Evolutionary conservation across 495 filamentous ascomycete genomes (phyloP).

Genomic region (Trichoderma gamsii): DNA sequence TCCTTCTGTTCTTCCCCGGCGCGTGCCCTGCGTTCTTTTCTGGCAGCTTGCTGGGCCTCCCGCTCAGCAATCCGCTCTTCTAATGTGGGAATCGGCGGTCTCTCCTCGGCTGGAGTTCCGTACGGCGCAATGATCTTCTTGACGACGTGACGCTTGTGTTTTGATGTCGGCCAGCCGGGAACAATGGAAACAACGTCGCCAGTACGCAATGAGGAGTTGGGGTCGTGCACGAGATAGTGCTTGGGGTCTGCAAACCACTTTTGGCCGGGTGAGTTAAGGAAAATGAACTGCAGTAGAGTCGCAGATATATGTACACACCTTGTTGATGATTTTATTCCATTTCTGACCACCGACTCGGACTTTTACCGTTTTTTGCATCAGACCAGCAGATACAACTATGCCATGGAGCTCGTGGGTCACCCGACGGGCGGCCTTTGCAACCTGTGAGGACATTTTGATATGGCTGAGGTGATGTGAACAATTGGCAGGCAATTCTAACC

Average conservation of each 20-base stretch:
- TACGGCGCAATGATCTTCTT: conserved; percentile 71
- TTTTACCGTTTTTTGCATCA: conserved; percentile 66
- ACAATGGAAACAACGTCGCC: conserved; percentile 79
- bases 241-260: conserved; percentile 45
- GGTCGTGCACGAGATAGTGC: conserved; percentile 66
- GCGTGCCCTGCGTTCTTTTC: conserved; percentile 42
- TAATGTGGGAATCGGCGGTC: conserved; percentile 58
- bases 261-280: conserved; percentile 12
- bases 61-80: conserved; percentile 52
- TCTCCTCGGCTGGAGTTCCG: conserved; percentile 52
- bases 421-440: conserved; percentile 24
- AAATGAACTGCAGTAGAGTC: background rate
- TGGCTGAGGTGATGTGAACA: background rate
- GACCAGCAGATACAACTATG: conserved; percentile 62
- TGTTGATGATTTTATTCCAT: conserved; percentile 56
- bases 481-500: background rate
- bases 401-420: conserved; percentile 38
- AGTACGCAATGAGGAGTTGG: conserved; percentile 60
- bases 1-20: conserved; percentile 14
- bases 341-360: conserved; percentile 54
- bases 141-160: conserved; percentile 68
- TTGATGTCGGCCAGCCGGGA: conserved; percentile 56
- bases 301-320: conserved; percentile 34
- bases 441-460: conserved; percentile 29
- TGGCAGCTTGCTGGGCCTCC: conserved; percentile 42